Evolutionary conservation across 805 yeast species (phyloP).

Genomic region (Starmerella cellae): DNA sequence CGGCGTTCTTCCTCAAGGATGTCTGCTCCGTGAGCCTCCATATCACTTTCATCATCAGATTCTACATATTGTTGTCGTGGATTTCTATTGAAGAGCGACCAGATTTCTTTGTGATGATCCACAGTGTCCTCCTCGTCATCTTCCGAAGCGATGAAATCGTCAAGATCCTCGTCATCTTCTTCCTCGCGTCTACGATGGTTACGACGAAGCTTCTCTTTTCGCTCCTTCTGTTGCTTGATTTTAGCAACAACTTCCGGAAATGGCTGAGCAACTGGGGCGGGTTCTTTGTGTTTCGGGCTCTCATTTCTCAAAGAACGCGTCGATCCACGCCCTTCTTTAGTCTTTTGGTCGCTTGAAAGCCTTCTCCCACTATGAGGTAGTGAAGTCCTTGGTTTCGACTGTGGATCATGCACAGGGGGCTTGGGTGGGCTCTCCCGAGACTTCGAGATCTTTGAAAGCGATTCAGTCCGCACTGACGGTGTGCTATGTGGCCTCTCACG

Average conservation of each 20-base stretch:
- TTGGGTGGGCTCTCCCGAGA: too few species aligned
- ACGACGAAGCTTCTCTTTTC: slow-evolving; percentile 4
- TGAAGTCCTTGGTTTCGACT: too few species aligned
- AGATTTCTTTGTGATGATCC: slow-evolving; percentile 59
- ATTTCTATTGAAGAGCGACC: slow-evolving; percentile 63
- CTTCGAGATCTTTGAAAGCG: too few species aligned
- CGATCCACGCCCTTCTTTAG: too few species aligned
- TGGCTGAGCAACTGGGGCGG: slow-evolving; percentile 21
- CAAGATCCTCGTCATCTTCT: slow-evolving; percentile 36
- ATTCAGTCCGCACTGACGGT: too few species aligned
- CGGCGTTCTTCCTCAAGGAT: slow-evolving; percentile 68
- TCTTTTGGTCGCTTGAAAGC: too few species aligned
- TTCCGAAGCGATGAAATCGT: slow-evolving; percentile 49
- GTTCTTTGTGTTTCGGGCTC: too few species aligned
- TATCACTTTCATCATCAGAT: slow-evolving; percentile 42
- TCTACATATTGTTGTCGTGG: slow-evolving; percentile 39
- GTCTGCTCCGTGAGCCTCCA: slow-evolving; percentile 93
- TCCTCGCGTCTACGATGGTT: slow-evolving; percentile 21
- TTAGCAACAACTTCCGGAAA: slow-evolving; percentile 16
- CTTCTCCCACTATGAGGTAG: too few species aligned
- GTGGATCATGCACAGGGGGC: too few species aligned
- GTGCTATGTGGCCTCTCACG: too few species aligned
- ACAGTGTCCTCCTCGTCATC: slow-evolving; percentile 32
- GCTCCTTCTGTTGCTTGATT: neutral
- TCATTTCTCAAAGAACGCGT: too few species aligned